Base-by-base conservation (phyloP, 225 moss, liverwort and hornwort genomes). In the Rhytidiadelphus loreus region DNA sequence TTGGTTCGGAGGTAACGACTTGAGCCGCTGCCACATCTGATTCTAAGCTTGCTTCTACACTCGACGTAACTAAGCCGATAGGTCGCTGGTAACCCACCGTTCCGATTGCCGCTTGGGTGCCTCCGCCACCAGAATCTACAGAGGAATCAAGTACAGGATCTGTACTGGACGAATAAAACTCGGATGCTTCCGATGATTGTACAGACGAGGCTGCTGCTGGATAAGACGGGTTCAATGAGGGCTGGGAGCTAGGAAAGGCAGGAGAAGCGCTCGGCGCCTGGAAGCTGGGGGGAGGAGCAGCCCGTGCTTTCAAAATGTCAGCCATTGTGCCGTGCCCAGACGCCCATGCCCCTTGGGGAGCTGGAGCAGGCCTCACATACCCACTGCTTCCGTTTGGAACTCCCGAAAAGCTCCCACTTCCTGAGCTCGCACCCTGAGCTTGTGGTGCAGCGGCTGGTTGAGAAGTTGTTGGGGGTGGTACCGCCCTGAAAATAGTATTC, bases 21-120 rank as follows among this genome's bases (percentile, higher is more conserved):
- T 90, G 89, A 55, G 88, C 90, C 35, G 86, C 91, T 32, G 86
- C 72, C 48, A 87, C 85, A 9, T 93, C 74, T 30, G 92, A 78
- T 24, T 86, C 92, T 70, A 89, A 85, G 83, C 80, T 73, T 33
- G 88, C 83, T 72, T 99, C 97, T 85, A 89, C 88, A 77, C 88
- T 90, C 28, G 91, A 77, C 24, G 95, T 83, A 82, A 92, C 86
- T 62, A 90, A 68, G 4, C 92, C 96, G 30, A 95, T 91, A 48
- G 93, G 92, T 37, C 96, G 95, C 86, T 97, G 97, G 60, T 93
- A 93, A 59, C 96, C 95, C 73, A 94, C 93, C 62, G 95, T 94
- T 57, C 98, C 96, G 35, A 93, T 90, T 29, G 96, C 94, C 90
- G 93, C 95, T 85, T 96, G 92, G 48, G 83, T 83, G 79, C 95